Conservation (phyloP, 768 basidiomycete genomes). For the Leccinum truebloodii region DNA sequence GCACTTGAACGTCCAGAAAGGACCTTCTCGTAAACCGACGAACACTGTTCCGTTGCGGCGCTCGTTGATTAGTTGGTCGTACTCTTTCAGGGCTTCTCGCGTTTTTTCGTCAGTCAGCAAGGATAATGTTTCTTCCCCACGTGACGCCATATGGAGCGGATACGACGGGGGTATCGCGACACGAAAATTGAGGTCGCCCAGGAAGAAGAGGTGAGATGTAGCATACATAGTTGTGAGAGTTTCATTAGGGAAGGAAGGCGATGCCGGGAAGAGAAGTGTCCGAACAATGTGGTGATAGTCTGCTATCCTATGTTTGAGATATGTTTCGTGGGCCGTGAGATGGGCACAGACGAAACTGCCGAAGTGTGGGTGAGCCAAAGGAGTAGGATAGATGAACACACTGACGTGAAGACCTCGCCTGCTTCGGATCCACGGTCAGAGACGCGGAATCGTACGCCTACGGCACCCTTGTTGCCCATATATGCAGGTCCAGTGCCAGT, state of each 20-base stretch:
- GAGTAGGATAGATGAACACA: conserved; percentile 16
- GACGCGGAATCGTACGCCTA: conserved; percentile 82
- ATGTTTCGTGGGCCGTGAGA: conserved; percentile 77
- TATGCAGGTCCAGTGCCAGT: conserved; percentile 69
- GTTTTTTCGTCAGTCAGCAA: conserved; percentile 49
- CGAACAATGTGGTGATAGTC: conserved; percentile 84
- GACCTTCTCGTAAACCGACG: conserved; percentile 78
- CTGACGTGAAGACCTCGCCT: conserved; percentile 87
- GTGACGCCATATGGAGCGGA: conserved; percentile 39
- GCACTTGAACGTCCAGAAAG: conserved; percentile 87
- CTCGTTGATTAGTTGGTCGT: conserved; percentile 69
- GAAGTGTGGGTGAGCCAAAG: conserved; percentile 2
- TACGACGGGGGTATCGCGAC: conserved; percentile 62
- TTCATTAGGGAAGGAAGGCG: conserved; percentile 38
- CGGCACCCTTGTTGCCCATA: conserved; percentile 96
- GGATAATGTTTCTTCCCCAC: conserved; percentile 39
- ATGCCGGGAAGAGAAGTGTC: conserved; percentile 73
- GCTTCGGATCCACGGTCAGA: conserved; percentile 49
- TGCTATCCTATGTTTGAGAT: conserved; percentile 62
- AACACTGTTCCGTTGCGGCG: conserved; percentile 65
- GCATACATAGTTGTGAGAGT: conserved; percentile 67
- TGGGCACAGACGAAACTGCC: conserved; percentile 90
- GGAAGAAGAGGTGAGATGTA: conserved; percentile 88
- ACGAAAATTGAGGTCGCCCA: conserved; percentile 94
- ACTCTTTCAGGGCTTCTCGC: conserved; percentile 65